Evolutionary conservation across 2,329 filamentous ascomycete species (phyloP).

Genomic region (Trichoderma gracile): DNA sequence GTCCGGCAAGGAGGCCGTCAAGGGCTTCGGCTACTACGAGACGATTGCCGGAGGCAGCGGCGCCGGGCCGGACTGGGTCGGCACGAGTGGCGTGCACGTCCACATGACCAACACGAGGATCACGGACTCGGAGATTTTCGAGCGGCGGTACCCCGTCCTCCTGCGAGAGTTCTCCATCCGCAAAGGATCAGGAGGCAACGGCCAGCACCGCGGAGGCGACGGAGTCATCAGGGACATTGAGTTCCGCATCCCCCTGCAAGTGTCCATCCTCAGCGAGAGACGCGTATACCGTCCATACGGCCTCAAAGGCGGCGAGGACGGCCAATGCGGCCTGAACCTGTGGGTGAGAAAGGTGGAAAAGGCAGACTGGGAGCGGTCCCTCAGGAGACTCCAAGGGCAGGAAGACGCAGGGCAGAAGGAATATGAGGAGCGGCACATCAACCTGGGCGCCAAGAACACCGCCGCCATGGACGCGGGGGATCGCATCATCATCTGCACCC

Average conservation of each 20-base stretch:
- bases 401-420: constrained; percentile 41
- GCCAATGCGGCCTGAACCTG: constrained; percentile 75
- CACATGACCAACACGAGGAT: constrained; percentile 80
- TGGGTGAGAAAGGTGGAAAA: constrained; percentile 77
- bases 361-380: constrained; percentile 50
- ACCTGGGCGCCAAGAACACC: constrained; percentile 77
- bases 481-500: constrained; percentile 74
- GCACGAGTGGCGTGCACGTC: constrained; percentile 47
- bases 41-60: constrained; percentile 66
- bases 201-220: constrained; percentile 69
- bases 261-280: constrained; percentile 74
- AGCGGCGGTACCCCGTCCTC: constrained; percentile 66
- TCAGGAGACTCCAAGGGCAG: constrained; percentile 42
- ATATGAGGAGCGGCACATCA: constrained; percentile 64
- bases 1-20: constrained; percentile 40
- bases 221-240: constrained; percentile 78
- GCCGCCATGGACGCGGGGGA: constrained; percentile 75
- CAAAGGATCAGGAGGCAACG: constrained; percentile 61
- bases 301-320: constrained; percentile 78
- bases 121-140: constrained; percentile 53
- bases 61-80: constrained; percentile 59
- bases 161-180: constrained; percentile 70
- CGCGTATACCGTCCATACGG: constrained; percentile 69
- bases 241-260: constrained; percentile 73
- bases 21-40: constrained; percentile 57